phyloP scores from a whole-genome alignment of 2,329 filamentous ascomycete genomes.

The Aureobasidium zeae region DNA sequence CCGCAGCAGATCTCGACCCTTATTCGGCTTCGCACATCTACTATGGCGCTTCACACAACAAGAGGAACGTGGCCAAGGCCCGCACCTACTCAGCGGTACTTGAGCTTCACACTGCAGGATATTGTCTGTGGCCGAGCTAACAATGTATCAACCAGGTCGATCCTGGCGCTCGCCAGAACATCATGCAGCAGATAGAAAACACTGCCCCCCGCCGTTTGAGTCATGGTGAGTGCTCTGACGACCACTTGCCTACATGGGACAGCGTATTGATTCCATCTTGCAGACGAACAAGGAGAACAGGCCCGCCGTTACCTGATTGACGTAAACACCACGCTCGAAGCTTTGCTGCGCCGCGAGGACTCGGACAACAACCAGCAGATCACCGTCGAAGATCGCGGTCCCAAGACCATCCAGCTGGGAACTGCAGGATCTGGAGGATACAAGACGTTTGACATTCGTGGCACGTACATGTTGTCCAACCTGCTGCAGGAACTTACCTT shows the following conservation, averaged over 20 bases:
- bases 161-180: conserved; percentile 15
- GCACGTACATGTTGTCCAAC: conserved; percentile 96
- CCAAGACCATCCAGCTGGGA: conserved; percentile 77
- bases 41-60: conserved; percentile 46
- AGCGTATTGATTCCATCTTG: conserved; percentile 44
- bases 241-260: background rate
- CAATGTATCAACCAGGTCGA: too few relatives aligned
- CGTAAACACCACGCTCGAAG: conserved; percentile 73
- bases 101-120: too few relatives aligned
- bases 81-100: conserved; percentile 50
- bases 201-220: conserved; percentile 24
- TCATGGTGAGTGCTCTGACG: conserved; percentile 25
- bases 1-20: conserved; percentile 39
- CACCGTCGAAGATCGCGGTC: conserved; percentile 89
- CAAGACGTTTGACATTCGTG: conserved; percentile 82
- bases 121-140: too few relatives aligned
- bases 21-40: conserved; percentile 50
- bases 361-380: conserved; percentile 94
- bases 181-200: conserved; percentile 17
- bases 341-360: conserved; percentile 75
- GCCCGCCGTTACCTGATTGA: conserved; percentile 77
- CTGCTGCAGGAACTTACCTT: conserved; percentile 88
- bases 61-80: conserved; percentile 38
- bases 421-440: conserved; percentile 79
- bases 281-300: conserved; percentile 63